Conservation (phyloP, 208 protist genomes). For the Leishmania tropica region DNA sequence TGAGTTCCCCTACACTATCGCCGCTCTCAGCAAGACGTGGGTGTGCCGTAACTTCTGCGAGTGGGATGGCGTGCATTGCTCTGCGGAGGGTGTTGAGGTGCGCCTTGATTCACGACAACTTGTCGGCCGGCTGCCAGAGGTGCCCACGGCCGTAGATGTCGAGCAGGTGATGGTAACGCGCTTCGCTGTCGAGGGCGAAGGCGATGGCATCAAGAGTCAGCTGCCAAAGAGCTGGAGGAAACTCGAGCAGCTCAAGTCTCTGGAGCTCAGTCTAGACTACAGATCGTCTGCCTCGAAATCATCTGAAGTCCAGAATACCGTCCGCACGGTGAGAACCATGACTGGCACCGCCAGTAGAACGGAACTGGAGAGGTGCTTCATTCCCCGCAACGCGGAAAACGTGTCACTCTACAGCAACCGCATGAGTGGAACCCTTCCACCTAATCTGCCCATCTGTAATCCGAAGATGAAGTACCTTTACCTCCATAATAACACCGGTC, state of each 20-base stretch:
- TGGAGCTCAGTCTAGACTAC: background rate
- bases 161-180: background rate
- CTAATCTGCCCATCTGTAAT: background rate
- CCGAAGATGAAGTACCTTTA: background rate
- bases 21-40: background rate
- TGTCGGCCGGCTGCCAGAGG: background rate
- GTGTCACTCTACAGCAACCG: background rate
- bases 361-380: background rate
- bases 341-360: background rate
- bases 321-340: background rate
- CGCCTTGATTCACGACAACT: background rate
- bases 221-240: background rate
- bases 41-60: conserved; percentile 2
- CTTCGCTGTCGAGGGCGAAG: background rate
- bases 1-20: background rate
- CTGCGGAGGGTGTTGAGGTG: conserved; percentile 1
- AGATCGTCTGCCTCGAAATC: background rate
- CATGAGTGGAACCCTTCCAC: conserved; percentile 1
- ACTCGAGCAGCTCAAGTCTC: background rate
- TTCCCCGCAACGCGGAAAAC: background rate
- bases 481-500: background rate
- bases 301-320: background rate
- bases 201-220: background rate
- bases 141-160: background rate
- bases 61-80: conserved; percentile 3